Base-by-base conservation (phyloP, 2,329 filamentous ascomycete genomes). In the Sordariomycetes sp. region DNA sequence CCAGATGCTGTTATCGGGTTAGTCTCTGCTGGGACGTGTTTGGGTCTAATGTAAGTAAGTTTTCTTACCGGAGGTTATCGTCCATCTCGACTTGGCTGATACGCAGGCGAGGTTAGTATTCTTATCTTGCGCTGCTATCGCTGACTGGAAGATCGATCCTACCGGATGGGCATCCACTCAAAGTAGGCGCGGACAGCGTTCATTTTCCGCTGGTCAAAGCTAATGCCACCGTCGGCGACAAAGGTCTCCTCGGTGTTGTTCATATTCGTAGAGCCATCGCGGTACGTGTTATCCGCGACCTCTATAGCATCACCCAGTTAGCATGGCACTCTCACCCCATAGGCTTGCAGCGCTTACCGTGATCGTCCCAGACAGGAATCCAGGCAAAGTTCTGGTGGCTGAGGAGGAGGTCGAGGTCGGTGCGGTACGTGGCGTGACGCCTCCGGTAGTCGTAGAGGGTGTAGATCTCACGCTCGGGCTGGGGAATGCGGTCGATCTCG, bases 131-230 rank as follows among this genome's bases (percentile, higher is more conserved):
- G 28, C 8, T 32, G 8, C 8, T 32, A 8, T 8, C 8, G 28
- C 28, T 4, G 28, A 32, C 4, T 32, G 4, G 28, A 32, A 8
- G 8, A 32, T 8, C 8, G 16, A 1, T n/a, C 61, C 1, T 59
- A 65, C 61, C 73, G 72, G 34, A 69, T 65, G 0, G 65, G 65
- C 64, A 68, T 67, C 81, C 82, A 86, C 66, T 87, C 84, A 60
- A 87, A 87, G 65, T 87, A 87, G 1, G 86, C 85, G 43, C 86
- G 76, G 2, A 89, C 85, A 1, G 85, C 86, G 57, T 89, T 87
- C 76, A 87, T 83, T 73, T 89, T 89, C 62, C 86, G 79, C 66
- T 87, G 82, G 62, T 89, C 86, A n/a, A 88, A 81, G 35, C 78
- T 81, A n/a, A 89, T 76, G 16, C 76, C 74, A 3, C 79, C 79